Percentiles rank a stretch among this genome's conserved stretches.
These are phyloP conservation scores for Macroventuria anomochaeta DNA, from an alignment of 2,329 filamentous ascomycete species.

Conservation along the genomic window DNA sequence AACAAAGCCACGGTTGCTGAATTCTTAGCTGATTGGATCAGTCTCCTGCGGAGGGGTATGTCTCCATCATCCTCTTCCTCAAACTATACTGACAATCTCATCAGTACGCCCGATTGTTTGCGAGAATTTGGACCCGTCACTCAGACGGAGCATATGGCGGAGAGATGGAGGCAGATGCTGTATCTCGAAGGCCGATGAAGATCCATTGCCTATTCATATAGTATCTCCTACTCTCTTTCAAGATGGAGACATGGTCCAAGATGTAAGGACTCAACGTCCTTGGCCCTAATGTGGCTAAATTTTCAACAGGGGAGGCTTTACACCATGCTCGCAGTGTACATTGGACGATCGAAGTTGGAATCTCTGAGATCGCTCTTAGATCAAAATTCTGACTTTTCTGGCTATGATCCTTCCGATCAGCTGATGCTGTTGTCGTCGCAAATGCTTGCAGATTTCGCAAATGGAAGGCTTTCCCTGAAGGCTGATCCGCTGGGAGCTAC, in stretches of 20 bases:
- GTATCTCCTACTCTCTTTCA: background rate
- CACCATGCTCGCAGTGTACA: background rate
- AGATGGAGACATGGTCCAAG: background rate
- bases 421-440: constrained; percentile 16
- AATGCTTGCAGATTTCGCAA: constrained; percentile 22
- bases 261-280: background rate
- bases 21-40: constrained; percentile 22
- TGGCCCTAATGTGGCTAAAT: background rate
- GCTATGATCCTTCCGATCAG: constrained; percentile 13
- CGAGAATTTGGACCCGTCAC: constrained; percentile 11
- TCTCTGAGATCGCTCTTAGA: background rate
- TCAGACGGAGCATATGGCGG: constrained; percentile 18
- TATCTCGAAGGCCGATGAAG: constrained; percentile 12
- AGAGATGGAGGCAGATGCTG: constrained; percentile 25
- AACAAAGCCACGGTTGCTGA: constrained; percentile 6
- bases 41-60: constrained; percentile 19
- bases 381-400: background rate
- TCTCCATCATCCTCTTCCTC: background rate
- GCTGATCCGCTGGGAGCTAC: background rate
- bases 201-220: background rate
- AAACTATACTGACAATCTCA: constrained; percentile 1
- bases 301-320: background rate
- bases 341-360: background rate
- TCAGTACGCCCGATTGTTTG: constrained; percentile 19
- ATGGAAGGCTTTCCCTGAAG: constrained; percentile 22